Base-by-base conservation (phyloP, 495 filamentous ascomycete genomes). In the Chaetomidium leptoderma region DNA sequence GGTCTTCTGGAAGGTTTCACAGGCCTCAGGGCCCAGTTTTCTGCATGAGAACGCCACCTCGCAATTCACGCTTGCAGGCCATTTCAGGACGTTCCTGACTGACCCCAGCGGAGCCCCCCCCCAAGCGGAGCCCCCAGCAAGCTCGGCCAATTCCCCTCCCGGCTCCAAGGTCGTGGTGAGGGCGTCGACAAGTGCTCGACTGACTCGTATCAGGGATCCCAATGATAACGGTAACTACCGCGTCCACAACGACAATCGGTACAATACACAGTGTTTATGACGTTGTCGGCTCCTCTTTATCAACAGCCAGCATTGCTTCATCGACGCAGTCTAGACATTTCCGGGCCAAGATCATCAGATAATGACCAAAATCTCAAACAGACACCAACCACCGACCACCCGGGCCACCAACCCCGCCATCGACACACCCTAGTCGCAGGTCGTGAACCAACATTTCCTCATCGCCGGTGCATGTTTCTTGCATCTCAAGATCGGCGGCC, bases 1-100 rank as follows among this genome's bases (percentile, higher is more conserved):
- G 60, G 57, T 55, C 55, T 66, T 66, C 64, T 63, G 40, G 64
- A 66, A 66, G 58, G 61, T 62, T 66, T 66, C 58, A 63, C 63
- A 66, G 58, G 61, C 60, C 64, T 66, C 58, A 63, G 44, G 48
- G 29, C 37, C 57, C 37, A 37, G 14, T 39, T 23, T 59, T 23
- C 48, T 35, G 59, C 53, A 58, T 50, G 37, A 36, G 49, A 32
- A 40, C 45, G 59, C 53, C 56, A 59, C 56, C 40, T 53, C 49
- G 35, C 46, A 57, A 57, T 57, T 40, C 54, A 21, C 24, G 3
- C 26, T 29, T 13, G 32, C n/a, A 33, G 55, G 33, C 17, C 26
- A 17, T 60, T 60, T 60, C 26, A 4, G 43, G n/a, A n/a, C n/a
- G n/a, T n/a, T 17, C 19, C 11, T 53, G 49, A 37, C 39, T 13